Evolutionary conservation across 2,329 filamentous ascomycete species (phyloP).

Genomic region (Alternaria sp.): DNA sequence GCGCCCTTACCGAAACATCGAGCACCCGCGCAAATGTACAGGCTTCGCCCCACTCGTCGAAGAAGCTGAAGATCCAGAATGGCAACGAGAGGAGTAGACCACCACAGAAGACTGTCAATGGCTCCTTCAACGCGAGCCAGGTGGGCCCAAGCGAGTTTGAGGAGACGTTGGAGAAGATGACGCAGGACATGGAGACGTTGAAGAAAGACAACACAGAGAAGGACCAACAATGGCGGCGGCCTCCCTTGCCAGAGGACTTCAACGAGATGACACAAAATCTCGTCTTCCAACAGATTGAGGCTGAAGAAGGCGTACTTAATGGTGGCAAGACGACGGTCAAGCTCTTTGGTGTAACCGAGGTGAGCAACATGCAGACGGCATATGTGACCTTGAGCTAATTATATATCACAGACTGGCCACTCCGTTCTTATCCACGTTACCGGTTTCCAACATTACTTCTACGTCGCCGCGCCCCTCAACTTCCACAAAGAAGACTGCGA

Average conservation of each 20-base stretch:
- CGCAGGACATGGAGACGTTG: slow-evolving; percentile 86
- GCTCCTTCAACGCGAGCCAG: slow-evolving; percentile 70
- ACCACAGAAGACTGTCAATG: slow-evolving; percentile 69
- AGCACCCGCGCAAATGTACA: slow-evolving; percentile 57
- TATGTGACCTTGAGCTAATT: slow-evolving; percentile 20
- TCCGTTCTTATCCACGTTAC: slow-evolving; percentile 95
- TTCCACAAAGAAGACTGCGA: slow-evolving; percentile 83
- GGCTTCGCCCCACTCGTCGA: slow-evolving; percentile 63
- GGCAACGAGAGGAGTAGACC: slow-evolving; percentile 67
- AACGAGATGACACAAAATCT: slow-evolving; percentile 72
- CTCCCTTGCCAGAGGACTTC: slow-evolving; percentile 65
- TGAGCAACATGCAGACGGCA: slow-evolving; percentile 42
- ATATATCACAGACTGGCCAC: slow-evolving; percentile 68
- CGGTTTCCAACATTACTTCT: slow-evolving; percentile 95
- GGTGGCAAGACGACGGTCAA: slow-evolving; percentile 83
- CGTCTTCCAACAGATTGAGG: slow-evolving; percentile 96
- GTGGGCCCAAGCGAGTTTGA: slow-evolving; percentile 93
- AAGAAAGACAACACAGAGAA: slow-evolving; percentile 90
- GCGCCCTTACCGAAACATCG: slow-evolving; percentile 57
- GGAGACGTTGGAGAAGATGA: slow-evolving; percentile 94
- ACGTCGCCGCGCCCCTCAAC: slow-evolving; percentile 83
- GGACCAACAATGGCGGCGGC: slow-evolving; percentile 89
- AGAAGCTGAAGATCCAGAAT: slow-evolving; percentile 84
- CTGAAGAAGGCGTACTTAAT: slow-evolving; percentile 84
- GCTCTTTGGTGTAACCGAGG: slow-evolving; percentile 91